Base-by-base conservation (phyloP, 768 basidiomycete species). In the Strobilomyces confusus region DNA sequence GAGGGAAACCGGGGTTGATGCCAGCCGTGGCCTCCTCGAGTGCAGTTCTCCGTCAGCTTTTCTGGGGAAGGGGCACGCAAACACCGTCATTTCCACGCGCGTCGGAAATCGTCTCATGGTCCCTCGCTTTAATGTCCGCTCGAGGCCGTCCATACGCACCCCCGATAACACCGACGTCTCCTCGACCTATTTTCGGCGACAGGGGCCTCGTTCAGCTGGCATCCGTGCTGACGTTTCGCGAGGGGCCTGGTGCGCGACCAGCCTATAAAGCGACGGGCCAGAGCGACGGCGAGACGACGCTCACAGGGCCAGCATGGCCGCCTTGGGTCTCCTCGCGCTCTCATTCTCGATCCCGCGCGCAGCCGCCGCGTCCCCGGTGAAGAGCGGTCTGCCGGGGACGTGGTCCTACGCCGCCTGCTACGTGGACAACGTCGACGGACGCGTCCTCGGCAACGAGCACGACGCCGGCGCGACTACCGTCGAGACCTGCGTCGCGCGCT, bases 391-490 rank as follows among this genome's bases (percentile, higher is more conserved):
- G 5, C 80, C 82, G 0, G 66, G 67, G 5, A 72, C 72, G 23
- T 89, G 84, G 82, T 69, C 72, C 0, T 89, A 87, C 49, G 76
- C 69, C 22, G 81, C 75, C 7, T 89, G 89, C 61, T 91, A 79
- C 67, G 81, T 88, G 80, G 89, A 91, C 63, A 82, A 83, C 49
- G 80, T 78, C 0, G 63, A 78, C 59, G 88, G 89, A 13, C 85
- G 87, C 12, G 72, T 83, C n/a, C 73, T 88, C 52, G 59, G 67
- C 25, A 72, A 69, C 30, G 73, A 79, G 58, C 53, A 74, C 0
- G 73, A 78, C 49, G 65, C 60, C 38, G 65, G 56, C 43, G 54
- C 58, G 9, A 71, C 75, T 56, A 92, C 90, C 0, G 77, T 88
- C 42, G 72, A 86, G 59, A 65, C 63, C 13, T 95, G 92, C 62